These are phyloP conservation scores for Aspergillus taichungensis DNA, from an alignment of 495 filamentous ascomycete genomes.

Conservation along the genomic window DNA sequence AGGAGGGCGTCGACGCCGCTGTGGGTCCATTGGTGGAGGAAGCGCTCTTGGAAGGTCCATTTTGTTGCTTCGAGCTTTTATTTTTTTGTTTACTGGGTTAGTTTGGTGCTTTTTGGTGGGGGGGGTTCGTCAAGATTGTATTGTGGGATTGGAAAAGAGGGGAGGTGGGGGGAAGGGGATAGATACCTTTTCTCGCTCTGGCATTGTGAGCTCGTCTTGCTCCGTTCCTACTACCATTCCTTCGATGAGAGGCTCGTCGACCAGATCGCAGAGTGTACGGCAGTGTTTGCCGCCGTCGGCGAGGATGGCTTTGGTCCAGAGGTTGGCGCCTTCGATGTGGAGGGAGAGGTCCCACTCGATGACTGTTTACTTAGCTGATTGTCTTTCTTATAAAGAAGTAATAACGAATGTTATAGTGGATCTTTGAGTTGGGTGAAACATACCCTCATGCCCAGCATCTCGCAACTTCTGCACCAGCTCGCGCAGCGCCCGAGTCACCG, in stretches of 20 bases:
- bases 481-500: constrained; percentile 34
- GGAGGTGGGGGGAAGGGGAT: not conserved
- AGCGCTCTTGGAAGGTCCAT: constrained; percentile 22
- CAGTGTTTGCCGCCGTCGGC: constrained; percentile 51
- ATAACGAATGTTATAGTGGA: not conserved
- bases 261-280: constrained; percentile 35
- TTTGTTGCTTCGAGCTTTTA: constrained; percentile 26
- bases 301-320: constrained; percentile 45
- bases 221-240: constrained; percentile 34
- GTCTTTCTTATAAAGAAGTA: not conserved
- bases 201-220: constrained; percentile 17
- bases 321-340: constrained; percentile 21
- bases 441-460: constrained; percentile 36
- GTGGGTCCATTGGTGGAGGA: constrained; percentile 44
- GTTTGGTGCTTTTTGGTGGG: too few relatives aligned
- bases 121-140: too few relatives aligned
- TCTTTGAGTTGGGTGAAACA: constrained; percentile 5
- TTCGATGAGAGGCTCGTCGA: constrained; percentile 50
- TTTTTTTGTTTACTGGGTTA: not conserved
- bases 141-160: not conserved
- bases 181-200: constrained; percentile 23
- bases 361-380: constrained; percentile 18
- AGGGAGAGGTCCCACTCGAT: constrained; percentile 34
- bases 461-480: constrained; percentile 36
- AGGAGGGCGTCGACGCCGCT: constrained; percentile 60